Base-by-base conservation (phyloP, 306 rosid genomes). In the Ceratonia siliqua region DNA sequence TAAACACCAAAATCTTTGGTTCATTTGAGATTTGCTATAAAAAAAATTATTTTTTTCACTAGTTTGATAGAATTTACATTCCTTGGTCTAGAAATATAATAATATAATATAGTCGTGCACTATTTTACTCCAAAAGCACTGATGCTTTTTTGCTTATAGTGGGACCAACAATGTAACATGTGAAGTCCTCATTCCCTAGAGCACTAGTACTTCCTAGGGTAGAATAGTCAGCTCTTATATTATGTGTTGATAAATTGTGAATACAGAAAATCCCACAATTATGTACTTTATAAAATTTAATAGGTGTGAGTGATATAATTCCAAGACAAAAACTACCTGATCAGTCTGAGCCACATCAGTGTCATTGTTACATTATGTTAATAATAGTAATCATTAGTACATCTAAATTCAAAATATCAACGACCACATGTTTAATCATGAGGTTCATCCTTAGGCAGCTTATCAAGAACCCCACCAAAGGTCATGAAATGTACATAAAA, bases 401-500 rank as follows among this genome's bases (percentile, higher is more conserved):
- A 62, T 41, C 52, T 38, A 28, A 28, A 33, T 63, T 75, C 35
- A 43, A 18, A 69, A 56, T 54, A 25, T 61, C 36, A 9, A 46
- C 35, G 62, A 38, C 66, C 3, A 30, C 62, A 36, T 32, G 80
- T 49, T 62, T 52, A 8, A 20, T 70, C 57, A 53, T 70, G 62
- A 30, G 68, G 64, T 55, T 54, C 84, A 52, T 82, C 78, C 68
- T 56, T 39, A 58, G 57, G 46, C n/a, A 54, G 3, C 36, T 64
- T 45, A 48, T 61, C 48, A 73, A 56, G 72, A 75, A 64, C 59
- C 84, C 74, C 78, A 65, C 72, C 73, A 76, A 62, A 42, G 85
- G 82, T 67, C 79, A 73, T 70, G 50, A 50, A 76, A 68, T 74
- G 85, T 87, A 86, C 78, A 55, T 62, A 82, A 78, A 55, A 75